Conservation (phyloP, 1,139 yeast genomes). For the Debaryomyces sp. region DNA sequence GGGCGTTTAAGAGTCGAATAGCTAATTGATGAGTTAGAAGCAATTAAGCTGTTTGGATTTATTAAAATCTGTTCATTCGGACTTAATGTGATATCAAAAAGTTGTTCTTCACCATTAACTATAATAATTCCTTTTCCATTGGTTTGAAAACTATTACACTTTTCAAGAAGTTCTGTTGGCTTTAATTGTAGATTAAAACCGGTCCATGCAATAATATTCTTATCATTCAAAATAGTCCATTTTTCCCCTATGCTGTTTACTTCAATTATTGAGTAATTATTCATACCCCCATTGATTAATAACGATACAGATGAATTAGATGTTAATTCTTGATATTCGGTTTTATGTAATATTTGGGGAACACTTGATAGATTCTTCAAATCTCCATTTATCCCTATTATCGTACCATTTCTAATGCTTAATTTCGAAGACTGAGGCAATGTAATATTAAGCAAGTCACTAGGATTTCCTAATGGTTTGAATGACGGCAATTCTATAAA, state of each 20-base stretch:
- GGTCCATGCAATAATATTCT: slow-evolving; percentile 48
- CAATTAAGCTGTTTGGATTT: slow-evolving; percentile 39
- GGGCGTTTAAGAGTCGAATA: background rate
- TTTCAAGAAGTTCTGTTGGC: slow-evolving; percentile 19
- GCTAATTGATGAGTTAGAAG: slow-evolving; percentile 16
- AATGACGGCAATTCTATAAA: slow-evolving; percentile 41
- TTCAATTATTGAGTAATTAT: slow-evolving; percentile 30
- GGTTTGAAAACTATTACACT: slow-evolving; percentile 23
- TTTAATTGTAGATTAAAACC: slow-evolving; percentile 36
- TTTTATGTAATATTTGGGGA: slow-evolving; percentile 17
- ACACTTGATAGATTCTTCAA: slow-evolving; percentile 20
- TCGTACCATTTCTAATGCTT: slow-evolving; percentile 33
- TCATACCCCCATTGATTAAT: slow-evolving; percentile 29
- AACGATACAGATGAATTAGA: slow-evolving; percentile 29
- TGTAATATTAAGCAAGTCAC: slow-evolving; percentile 34
- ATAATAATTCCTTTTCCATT: slow-evolving; percentile 42
- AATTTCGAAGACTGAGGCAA: slow-evolving; percentile 38
- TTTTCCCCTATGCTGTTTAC: slow-evolving; percentile 17
- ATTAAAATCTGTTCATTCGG: slow-evolving; percentile 36
- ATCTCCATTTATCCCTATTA: slow-evolving; percentile 42
- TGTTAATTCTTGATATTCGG: slow-evolving; percentile 30
- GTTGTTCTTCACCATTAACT: slow-evolving; percentile 37
- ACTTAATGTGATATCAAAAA: slow-evolving; percentile 31
- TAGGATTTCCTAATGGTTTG: slow-evolving; percentile 33
- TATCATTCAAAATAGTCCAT: slow-evolving; percentile 42